Percentiles rank a stretch among this genome's conserved stretches.
These are phyloP conservation scores for Cymbopogon citratus DNA, from an alignment of 176 grass and related monocot genomes.

Conservation along the genomic window DNA sequence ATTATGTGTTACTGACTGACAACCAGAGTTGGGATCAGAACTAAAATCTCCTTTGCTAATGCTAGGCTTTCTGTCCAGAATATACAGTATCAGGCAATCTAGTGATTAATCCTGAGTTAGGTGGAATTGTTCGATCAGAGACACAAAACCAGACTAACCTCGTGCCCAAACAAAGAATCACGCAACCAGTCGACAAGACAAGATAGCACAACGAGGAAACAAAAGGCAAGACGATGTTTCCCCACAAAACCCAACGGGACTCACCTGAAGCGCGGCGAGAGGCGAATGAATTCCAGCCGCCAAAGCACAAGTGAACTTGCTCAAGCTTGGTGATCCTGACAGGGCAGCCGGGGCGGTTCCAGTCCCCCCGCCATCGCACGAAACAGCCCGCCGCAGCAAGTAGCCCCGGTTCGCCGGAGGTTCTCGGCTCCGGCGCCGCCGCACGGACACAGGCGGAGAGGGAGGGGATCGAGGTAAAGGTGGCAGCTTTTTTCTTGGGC, in stretches of 20 bases:
- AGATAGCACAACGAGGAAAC: background rate
- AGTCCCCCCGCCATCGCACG: background rate
- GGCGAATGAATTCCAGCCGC: background rate
- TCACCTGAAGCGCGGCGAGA: background rate
- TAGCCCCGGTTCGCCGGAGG: background rate
- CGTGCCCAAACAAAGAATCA: background rate
- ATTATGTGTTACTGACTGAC: background rate
- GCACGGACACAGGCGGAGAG: background rate
- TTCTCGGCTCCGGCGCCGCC: background rate
- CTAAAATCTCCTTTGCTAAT: background rate
- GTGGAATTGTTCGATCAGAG: background rate
- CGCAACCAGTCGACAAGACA: background rate
- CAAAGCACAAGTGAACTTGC: background rate
- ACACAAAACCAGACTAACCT: background rate
- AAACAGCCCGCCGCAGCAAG: background rate
- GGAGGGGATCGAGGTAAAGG: background rate
- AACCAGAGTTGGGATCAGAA: background rate
- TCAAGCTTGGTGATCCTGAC: background rate
- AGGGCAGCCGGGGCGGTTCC: background rate
- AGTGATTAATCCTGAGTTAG: background rate
- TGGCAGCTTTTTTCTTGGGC: background rate
- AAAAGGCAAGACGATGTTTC: background rate
- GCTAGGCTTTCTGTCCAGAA: background rate
- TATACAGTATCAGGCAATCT: background rate
- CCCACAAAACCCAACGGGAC: background rate